Base-by-base conservation (phyloP, 345 rosid genomes). In the Salix udensis region DNA sequence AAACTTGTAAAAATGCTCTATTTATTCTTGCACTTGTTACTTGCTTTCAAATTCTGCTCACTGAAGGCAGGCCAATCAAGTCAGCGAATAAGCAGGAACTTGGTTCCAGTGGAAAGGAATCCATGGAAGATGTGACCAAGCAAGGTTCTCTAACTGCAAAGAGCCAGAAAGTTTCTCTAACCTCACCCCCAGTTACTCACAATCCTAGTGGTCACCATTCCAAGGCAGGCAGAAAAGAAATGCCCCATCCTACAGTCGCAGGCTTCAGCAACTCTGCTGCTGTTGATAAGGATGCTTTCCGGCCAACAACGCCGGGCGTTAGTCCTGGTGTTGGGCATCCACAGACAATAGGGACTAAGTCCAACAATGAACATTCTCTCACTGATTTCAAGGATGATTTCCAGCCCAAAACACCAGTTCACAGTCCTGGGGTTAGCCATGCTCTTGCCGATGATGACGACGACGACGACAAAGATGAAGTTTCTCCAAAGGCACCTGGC, bases 51-150 rank as follows among this genome's bases (percentile, higher is more conserved):
- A 12, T 84, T 80, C 62, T 78, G 23, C 71, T 52, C 19, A 68
- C 68, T 2, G 81, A 80, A 65, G 90, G 82, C 44, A 84, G 92
- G 78, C 39, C 34, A 44, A 4, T 89, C 2, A 87, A 76, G 72
- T 77, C 78, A 15, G 30, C 19, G 48, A 72, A 30, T 23, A 40
- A 55, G 61, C 65, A 64, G 26, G 53, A 70, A 34, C 10, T 15
- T 14, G 37, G 14, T 30, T n/a, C 52, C 44, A 2, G 11, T 37
- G 8, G 24, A 55, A 15, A 34, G 66, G 39, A 36, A 12, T 37
- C 67, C 42, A 34, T 4, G 30, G 68, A 72, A 37, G 34, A 55
- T 34, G 15, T 65, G 26, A 7, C 3, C 44, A 67, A 5, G 1
- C n/a, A 5, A 2, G 13, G 70, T 5, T 12, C 37, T 36, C 37